Evolutionary conservation across 1,284 basidiomycete genomes (phyloP).

Genomic region (Vanrija sp.): DNA sequence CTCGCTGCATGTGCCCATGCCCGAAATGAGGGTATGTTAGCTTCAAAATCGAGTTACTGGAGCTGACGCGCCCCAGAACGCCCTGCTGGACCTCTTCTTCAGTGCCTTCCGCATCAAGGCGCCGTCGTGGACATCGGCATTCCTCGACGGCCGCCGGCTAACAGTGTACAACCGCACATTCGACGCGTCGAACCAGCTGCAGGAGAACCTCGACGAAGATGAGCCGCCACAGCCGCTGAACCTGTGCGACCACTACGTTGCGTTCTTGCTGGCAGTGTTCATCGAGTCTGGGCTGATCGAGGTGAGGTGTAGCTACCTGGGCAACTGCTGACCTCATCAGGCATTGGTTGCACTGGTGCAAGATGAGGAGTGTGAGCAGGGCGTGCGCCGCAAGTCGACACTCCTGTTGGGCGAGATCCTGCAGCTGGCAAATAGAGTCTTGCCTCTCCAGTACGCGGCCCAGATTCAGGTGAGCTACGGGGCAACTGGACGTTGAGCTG

Average conservation of each 20-base stretch:
- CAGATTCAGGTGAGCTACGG: slow-evolving; percentile 63
- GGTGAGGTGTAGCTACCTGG: slow-evolving; percentile 51
- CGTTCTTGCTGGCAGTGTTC: slow-evolving; percentile 80
- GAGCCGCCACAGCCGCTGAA: slow-evolving; percentile 64
- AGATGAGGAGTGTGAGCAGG: slow-evolving; percentile 61
- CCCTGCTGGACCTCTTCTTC: slow-evolving; percentile 89
- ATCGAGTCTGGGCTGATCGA: slow-evolving; percentile 82
- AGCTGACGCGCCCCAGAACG: slow-evolving; percentile 59
- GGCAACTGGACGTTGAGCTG: background rate
- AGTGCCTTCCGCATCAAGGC: slow-evolving; percentile 86
- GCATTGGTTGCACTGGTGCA: slow-evolving; percentile 78
- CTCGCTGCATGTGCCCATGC: slow-evolving; percentile 79
- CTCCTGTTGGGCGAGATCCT: slow-evolving; percentile 88
- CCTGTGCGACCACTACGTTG: slow-evolving; percentile 88
- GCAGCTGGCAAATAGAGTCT: slow-evolving; percentile 77
- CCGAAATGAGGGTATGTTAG: slow-evolving; percentile 67
- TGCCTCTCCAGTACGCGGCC: slow-evolving; percentile 79
- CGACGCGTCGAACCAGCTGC: slow-evolving; percentile 34
- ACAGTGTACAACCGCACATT: slow-evolving; percentile 53
- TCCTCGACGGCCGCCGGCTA: slow-evolving; percentile 76
- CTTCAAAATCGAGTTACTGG: slow-evolving; percentile 23
- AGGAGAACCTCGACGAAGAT: slow-evolving; percentile 28
- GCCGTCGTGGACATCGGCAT: slow-evolving; percentile 83
- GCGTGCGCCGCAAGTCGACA: slow-evolving; percentile 70
- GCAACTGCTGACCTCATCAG: slow-evolving; percentile 49